Percentiles rank a stretch among this genome's conserved stretches.
These are phyloP conservation scores for Huntiella decipiens DNA, from an alignment of 2,329 filamentous ascomycete genomes.

Conservation along the genomic window DNA sequence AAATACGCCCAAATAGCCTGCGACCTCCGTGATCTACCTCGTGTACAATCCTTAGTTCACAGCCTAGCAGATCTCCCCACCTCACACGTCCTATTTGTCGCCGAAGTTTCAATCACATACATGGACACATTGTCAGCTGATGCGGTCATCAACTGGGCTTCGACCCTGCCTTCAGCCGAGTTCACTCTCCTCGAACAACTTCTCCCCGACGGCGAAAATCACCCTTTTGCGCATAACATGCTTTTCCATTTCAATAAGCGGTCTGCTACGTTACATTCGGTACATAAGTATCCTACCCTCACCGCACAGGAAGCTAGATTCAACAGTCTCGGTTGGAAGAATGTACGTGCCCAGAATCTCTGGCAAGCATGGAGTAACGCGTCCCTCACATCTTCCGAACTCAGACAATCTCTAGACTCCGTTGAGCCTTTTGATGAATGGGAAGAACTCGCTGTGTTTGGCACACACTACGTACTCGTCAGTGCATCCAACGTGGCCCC, in stretches of 20 bases:
- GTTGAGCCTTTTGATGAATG: conserved; percentile 86
- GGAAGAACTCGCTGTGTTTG: conserved; percentile 82
- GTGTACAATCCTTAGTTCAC: conserved; percentile 40
- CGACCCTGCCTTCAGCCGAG: conserved; percentile 45
- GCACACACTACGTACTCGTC: conserved; percentile 66
- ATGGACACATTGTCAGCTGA: conserved; percentile 62
- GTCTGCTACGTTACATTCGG: conserved; percentile 57
- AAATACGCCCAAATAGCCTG: conserved; percentile 66
- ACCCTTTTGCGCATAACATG: conserved; percentile 81
- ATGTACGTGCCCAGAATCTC: conserved; percentile 44
- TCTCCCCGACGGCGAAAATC: conserved; percentile 54
- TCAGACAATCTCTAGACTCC: conserved; percentile 43
- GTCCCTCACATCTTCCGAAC: conserved; percentile 38
- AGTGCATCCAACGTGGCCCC: conserved; percentile 25
- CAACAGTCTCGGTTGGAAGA: conserved; percentile 43
- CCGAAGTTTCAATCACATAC: conserved; percentile 81
- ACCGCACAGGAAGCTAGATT: conserved; percentile 53
- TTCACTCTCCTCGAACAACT: conserved; percentile 82
- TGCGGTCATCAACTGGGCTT: conserved; percentile 60
- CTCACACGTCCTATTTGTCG: conserved; percentile 56
- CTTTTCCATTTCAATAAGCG: conserved; percentile 65
- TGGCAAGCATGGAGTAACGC: conserved; percentile 69
- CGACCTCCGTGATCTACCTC: conserved; percentile 50
- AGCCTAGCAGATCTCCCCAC: conserved; percentile 36
- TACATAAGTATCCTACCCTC: conserved; percentile 48